phyloP scores from a whole-genome alignment of 306 rosid species.

The Vicia sativa region DNA sequence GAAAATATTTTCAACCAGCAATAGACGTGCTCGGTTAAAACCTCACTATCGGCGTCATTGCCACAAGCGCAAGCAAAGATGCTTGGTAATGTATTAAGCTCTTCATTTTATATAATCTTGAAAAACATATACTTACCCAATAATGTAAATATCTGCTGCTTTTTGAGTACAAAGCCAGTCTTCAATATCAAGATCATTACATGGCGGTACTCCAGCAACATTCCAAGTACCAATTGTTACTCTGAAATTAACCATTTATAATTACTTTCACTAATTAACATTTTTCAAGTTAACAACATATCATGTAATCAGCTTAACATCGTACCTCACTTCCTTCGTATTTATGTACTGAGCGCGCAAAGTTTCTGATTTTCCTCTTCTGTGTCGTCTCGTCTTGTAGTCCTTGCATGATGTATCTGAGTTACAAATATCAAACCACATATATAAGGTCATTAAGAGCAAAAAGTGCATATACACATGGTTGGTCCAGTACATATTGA shows the following conservation, averaged over 20 bases:
- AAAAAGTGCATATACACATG: too few relatives aligned
- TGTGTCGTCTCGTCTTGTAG: constrained; percentile 48
- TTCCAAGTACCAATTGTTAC: constrained; percentile 86
- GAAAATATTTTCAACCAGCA: constrained; percentile 12
- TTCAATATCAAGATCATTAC: constrained; percentile 74
- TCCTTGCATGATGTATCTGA: constrained; percentile 58
- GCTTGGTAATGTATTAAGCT: not conserved
- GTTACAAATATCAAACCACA: constrained; percentile 33
- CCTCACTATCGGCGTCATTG: not conserved
- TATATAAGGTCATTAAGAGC: too few relatives aligned
- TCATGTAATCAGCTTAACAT: constrained; percentile 23
- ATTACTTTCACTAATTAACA: constrained; percentile 33
- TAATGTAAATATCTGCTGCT: constrained; percentile 78
- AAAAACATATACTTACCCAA: constrained; percentile 61
- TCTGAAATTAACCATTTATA: constrained; percentile 53
- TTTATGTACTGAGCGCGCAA: constrained; percentile 86
- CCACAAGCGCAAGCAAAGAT: not conserved
- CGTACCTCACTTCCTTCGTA: constrained; percentile 86
- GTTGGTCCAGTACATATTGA: too few relatives aligned
- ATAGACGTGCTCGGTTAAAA: constrained; percentile 9
- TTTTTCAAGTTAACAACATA: constrained; percentile 14
- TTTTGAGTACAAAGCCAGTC: constrained; percentile 77
- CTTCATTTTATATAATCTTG: not conserved
- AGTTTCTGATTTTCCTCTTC: constrained; percentile 95
- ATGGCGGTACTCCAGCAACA: constrained; percentile 81